phyloP scores from a whole-genome alignment of 176 grass and related monocot species.

The Saccharum spontaneum region DNA sequence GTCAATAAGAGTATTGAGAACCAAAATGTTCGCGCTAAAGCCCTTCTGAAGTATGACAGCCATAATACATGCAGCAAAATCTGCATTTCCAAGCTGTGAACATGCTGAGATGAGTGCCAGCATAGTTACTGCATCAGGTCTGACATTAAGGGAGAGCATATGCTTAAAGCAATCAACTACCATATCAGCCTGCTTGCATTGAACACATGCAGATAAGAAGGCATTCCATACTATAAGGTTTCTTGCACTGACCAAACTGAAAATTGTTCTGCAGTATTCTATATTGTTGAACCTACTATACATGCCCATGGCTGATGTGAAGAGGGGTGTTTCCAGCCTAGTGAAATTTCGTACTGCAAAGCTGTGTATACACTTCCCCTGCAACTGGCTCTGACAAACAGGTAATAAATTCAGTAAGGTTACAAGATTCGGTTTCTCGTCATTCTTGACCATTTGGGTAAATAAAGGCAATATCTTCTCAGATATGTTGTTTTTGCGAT shows the following conservation, averaged over 20 bases:
- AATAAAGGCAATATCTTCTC: conserved; percentile 51
- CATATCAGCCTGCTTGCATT: conserved; percentile 50
- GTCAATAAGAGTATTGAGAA: conserved; percentile 65
- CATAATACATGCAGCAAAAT: conserved; percentile 49
- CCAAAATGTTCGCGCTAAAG: conserved; percentile 15
- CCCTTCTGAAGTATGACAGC: conserved; percentile 47
- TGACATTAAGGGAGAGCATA: conserved; percentile 40
- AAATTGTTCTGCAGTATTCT: conserved; percentile 46
- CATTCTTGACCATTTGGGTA: conserved; percentile 48
- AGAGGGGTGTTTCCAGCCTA: conserved; percentile 41
- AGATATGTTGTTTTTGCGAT: conserved; percentile 48
- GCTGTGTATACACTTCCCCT: conserved; percentile 60
- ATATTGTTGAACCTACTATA: conserved; percentile 64
- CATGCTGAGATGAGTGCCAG: conserved; percentile 56
- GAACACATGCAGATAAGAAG: conserved; percentile 57
- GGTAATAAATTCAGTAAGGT: conserved; percentile 64
- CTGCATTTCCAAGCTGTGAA: conserved; percentile 47
- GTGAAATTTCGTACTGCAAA: conserved; percentile 60
- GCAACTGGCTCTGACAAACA: conserved; percentile 44
- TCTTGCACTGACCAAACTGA: conserved; percentile 45
- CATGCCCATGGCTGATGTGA: conserved; percentile 62
- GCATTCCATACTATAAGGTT: conserved; percentile 64
- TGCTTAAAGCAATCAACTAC: conserved; percentile 51
- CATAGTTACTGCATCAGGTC: conserved; percentile 58
- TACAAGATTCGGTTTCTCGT: conserved; percentile 47